These are phyloP conservation scores for Orbilia javanica DNA, from an alignment of 2,329 filamentous ascomycete species.

Conservation along the genomic window DNA sequence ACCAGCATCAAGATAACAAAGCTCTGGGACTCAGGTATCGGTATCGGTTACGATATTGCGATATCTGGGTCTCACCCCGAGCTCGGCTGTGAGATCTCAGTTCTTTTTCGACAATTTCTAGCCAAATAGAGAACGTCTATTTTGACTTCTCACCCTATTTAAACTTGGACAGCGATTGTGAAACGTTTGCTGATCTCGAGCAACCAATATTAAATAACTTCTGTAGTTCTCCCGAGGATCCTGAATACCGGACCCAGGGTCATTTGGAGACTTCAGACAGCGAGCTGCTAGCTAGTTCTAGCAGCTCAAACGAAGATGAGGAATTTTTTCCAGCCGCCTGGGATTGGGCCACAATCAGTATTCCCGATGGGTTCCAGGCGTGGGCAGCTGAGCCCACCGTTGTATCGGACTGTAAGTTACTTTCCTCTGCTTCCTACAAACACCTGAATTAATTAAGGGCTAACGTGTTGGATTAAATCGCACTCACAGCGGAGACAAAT, in stretches of 20 bases:
- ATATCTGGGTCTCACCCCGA: constrained; percentile 4
- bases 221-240: constrained; percentile 1
- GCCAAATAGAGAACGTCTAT: background rate
- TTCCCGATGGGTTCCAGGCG: no score
- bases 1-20: no score
- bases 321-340: no score
- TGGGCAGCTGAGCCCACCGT: no score
- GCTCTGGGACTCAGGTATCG: background rate
- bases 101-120: background rate
- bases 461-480: no score
- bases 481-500: no score
- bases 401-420: no score
- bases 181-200: background rate
- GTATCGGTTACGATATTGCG: no score
- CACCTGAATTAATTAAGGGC: no score
- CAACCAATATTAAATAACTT: background rate
- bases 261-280: background rate
- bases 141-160: background rate
- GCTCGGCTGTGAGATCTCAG: background rate
- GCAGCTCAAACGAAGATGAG: background rate
- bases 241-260: background rate
- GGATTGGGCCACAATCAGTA: no score
- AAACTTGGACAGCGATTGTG: background rate
- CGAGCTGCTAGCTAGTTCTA: background rate
- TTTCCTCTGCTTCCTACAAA: no score